Percentiles rank a stretch among this genome's conserved stretches.
These are phyloP conservation scores for Chrysanthemum makinoi DNA, from an alignment of 129 eudicot genomes.

Conservation along the genomic window DNA sequence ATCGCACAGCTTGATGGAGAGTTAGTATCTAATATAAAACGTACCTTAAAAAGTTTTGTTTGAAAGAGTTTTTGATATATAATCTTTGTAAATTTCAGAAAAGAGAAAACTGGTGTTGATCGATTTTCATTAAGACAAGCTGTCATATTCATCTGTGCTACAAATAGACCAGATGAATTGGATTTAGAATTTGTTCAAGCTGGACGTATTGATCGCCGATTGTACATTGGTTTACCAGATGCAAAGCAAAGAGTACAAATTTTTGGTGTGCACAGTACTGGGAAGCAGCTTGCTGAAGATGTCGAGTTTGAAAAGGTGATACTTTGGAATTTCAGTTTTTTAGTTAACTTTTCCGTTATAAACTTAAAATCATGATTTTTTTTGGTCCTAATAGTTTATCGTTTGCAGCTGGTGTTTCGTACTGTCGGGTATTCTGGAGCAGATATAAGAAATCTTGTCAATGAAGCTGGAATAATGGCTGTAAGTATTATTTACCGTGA, in stretches of 20 bases:
- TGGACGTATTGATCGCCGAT: constrained; percentile 88
- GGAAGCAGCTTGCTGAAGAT: constrained; percentile 81
- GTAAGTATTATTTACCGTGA: constrained; percentile 44
- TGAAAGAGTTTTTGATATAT: constrained; percentile 5
- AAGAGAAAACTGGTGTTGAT: constrained; percentile 78
- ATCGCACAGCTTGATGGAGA: constrained; percentile 92
- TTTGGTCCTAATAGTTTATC: constrained; percentile 14
- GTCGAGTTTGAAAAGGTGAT: constrained; percentile 72
- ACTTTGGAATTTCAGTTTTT: constrained; percentile 5
- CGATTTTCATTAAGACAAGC: constrained; percentile 83
- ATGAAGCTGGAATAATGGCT: constrained; percentile 94
- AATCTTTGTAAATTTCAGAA: constrained; percentile 42
- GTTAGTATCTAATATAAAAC: constrained; percentile 47
- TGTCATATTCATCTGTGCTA: constrained; percentile 93
- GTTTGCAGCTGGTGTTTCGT: constrained; percentile 83
- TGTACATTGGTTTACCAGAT: constrained; percentile 89
- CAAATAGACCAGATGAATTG: constrained; percentile 94
- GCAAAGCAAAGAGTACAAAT: constrained; percentile 89
- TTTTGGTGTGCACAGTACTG: constrained; percentile 91
- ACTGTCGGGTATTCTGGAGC: constrained; percentile 98
- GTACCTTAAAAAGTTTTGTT: not conserved
- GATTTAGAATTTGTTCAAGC: constrained; percentile 76
- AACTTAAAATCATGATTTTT: constrained; percentile 11
- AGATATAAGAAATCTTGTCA: constrained; percentile 90
- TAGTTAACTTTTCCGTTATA: not conserved